Percentiles rank a stretch among this genome's conserved stretches.
Evolutionary conservation across 805 yeast species (phyloP).

Genomic region (Jamesozyma piceae): DNA sequence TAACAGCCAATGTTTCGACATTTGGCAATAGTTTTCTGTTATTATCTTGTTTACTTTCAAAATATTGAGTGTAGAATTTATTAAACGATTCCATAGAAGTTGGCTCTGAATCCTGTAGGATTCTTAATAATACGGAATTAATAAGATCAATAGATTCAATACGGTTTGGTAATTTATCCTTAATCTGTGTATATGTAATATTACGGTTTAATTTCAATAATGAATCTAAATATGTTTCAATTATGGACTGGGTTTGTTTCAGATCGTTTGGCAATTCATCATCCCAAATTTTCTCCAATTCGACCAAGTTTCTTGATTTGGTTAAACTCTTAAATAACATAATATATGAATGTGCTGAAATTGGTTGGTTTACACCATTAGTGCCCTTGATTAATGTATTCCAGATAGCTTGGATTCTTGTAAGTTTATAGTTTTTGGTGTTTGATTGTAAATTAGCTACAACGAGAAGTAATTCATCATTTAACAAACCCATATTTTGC

Average conservation of each 20-base stretch:
- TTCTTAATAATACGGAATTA: slow-evolving; percentile 16
- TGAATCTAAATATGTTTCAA: slow-evolving; percentile 17
- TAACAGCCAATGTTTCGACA: slow-evolving; percentile 13
- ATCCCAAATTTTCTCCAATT: slow-evolving; percentile 19
- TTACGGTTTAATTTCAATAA: slow-evolving; percentile 8
- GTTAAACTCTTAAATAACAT: slow-evolving; percentile 17
- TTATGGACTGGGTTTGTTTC: slow-evolving; percentile 12
- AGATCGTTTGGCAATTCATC: slow-evolving; percentile 18
- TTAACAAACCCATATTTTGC: slow-evolving; percentile 3
- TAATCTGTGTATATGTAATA: slow-evolving; percentile 7
- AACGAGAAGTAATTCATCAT: slow-evolving; percentile 16
- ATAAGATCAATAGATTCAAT: slow-evolving; percentile 17
- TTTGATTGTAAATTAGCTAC: slow-evolving; percentile 15
- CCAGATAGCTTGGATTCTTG: slow-evolving; percentile 28
- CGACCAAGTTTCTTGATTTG: slow-evolving; percentile 11
- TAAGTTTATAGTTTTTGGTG: slow-evolving; percentile 9
- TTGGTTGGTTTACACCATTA: neutral
- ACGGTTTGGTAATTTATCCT: slow-evolving; percentile 11
- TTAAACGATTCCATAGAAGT: slow-evolving; percentile 10
- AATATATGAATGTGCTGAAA: slow-evolving; percentile 15
- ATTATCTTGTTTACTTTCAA: slow-evolving; percentile 5
- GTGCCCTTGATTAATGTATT: slow-evolving; percentile 18
- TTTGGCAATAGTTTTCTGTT: slow-evolving; percentile 10
- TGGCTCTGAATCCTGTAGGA: slow-evolving; percentile 8
- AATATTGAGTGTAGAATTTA: slow-evolving; percentile 12